Conservation (phyloP, 257 asterid genomes). For the Sherardia arvensis region DNA sequence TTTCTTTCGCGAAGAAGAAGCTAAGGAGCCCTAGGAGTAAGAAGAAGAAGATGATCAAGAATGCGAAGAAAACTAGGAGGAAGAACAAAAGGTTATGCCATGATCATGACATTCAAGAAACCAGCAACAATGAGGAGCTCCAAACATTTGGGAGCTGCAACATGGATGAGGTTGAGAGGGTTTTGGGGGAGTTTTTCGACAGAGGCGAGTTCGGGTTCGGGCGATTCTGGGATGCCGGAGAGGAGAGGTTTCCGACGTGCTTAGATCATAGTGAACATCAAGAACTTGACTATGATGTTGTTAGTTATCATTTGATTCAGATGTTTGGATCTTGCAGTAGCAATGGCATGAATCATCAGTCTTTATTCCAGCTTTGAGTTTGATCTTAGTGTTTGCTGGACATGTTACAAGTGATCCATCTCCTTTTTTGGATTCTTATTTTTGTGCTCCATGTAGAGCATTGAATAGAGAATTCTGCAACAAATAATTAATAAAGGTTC, state of each 20-base stretch:
- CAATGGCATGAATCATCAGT: slow-evolving; percentile 8
- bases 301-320: slow-evolving; percentile 36
- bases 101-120: not conserved
- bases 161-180: slow-evolving; percentile 61
- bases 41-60: slow-evolving; percentile 19
- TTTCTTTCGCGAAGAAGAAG: slow-evolving; percentile 34
- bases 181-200: slow-evolving; percentile 49
- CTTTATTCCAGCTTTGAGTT: slow-evolving; percentile 5
- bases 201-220: slow-evolving; percentile 80
- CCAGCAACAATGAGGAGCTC: not conserved
- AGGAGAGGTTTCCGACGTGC: slow-evolving; percentile 29
- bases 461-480: not conserved
- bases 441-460: not conserved
- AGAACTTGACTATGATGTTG: slow-evolving; percentile 45
- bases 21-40: slow-evolving; percentile 23
- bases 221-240: slow-evolving; percentile 63
- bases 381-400: not conserved
- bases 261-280: slow-evolving; percentile 17
- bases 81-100: not conserved
- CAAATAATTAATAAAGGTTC: slow-evolving; percentile 1
- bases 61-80: slow-evolving; percentile 19
- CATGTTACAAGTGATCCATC: not conserved
- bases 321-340: slow-evolving; percentile 35
- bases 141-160: slow-evolving; percentile 26
- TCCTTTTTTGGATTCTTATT: not conserved